Percentiles rank a stretch among this genome's conserved stretches.
These are phyloP conservation scores for Moniliella sp. DNA, from an alignment of 1,284 basidiomycete species.

Conservation along the genomic window DNA sequence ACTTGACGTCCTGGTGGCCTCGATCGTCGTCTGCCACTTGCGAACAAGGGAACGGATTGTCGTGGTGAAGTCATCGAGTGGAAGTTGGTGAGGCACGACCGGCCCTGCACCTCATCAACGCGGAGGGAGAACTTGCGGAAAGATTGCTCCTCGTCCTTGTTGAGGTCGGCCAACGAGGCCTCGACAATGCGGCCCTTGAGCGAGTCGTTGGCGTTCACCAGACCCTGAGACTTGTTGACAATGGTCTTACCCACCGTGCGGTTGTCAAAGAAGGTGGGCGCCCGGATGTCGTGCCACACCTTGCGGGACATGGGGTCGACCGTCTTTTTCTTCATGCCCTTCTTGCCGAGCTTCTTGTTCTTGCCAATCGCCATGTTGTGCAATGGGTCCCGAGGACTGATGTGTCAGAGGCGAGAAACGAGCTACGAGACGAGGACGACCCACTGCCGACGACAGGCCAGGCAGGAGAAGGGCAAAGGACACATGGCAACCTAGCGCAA, in stretches of 20 bases:
- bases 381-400: too few species aligned
- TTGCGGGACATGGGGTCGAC: slow-evolving; percentile 99
- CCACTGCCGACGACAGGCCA: too few species aligned
- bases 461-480: too few species aligned
- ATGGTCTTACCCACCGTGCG: slow-evolving; percentile 95
- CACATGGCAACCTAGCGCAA: too few species aligned
- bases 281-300: slow-evolving; percentile 99
- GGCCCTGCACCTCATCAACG: slow-evolving; percentile 91
- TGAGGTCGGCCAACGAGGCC: slow-evolving; percentile 86
- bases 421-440: too few species aligned
- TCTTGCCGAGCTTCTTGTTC: slow-evolving; percentile 98
- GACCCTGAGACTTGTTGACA: slow-evolving; percentile 88
- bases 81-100: slow-evolving; percentile 98
- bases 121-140: slow-evolving; percentile 99
- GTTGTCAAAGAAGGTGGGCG: slow-evolving; percentile 89
- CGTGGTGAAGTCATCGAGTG: slow-evolving; percentile 99
- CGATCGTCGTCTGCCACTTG: slow-evolving; percentile 98
- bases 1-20: slow-evolving; percentile 95
- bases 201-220: slow-evolving; percentile 97
- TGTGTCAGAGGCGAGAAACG: too few species aligned
- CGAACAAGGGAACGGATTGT: slow-evolving; percentile 99
- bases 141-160: slow-evolving; percentile 97
- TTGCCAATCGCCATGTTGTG: slow-evolving; percentile 38
- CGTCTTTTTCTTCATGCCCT: slow-evolving; percentile 96
- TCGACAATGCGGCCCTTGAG: slow-evolving; percentile 92